Base-by-base conservation (phyloP, 169 alveolate species). In the Plasmodium knowlesi region DNA sequence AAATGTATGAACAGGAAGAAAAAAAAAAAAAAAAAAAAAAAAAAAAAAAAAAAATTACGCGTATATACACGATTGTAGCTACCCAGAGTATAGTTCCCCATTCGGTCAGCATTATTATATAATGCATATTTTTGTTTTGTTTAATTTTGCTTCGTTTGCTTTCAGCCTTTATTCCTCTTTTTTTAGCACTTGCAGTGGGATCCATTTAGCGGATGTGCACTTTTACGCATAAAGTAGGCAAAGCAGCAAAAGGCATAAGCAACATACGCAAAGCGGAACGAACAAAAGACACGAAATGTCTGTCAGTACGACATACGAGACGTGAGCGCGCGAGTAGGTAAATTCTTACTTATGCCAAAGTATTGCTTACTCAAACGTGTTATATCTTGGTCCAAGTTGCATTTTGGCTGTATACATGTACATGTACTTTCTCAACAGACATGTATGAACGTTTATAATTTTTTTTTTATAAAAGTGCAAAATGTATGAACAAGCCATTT, bases 271-370 rank as follows among this genome's bases (percentile, higher is more conserved):
- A 67, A 67, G 28, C 28, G 50, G 30, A 78, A 19, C 61, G 28
- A 67, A 30, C 34, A 67, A 37, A 32, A 46, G 43, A 32, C 50
- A 54, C 28, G 30, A 30, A 30, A 34, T 30, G 8, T 61, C 79
- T 85, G 22, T 53, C 61, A 85, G 79, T 76, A 85, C 78, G 80
- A 74, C 93, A 85, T 74, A 85, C 57, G 22, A 80, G 25, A 73
- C 37, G 57, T 73, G 61, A 28, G 67, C 30, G 30, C 67, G 79
- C 30, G 70, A 50, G 85, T 50, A 85, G 93, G 70, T 30, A 53
- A 73, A 43, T 85, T 85, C 93, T 74, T 85, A 85, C 25, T 74
- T 25, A 50, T 37, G 25, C 73, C 50, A 41, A 41, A 71, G 22
- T 71, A 46, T 30, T 80, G 32, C 61, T 80, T 41, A 19, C 16